Evolutionary conservation across 225 moss, liverwort and hornwort genomes (phyloP).

Genomic region (Polytrichum commune): DNA sequence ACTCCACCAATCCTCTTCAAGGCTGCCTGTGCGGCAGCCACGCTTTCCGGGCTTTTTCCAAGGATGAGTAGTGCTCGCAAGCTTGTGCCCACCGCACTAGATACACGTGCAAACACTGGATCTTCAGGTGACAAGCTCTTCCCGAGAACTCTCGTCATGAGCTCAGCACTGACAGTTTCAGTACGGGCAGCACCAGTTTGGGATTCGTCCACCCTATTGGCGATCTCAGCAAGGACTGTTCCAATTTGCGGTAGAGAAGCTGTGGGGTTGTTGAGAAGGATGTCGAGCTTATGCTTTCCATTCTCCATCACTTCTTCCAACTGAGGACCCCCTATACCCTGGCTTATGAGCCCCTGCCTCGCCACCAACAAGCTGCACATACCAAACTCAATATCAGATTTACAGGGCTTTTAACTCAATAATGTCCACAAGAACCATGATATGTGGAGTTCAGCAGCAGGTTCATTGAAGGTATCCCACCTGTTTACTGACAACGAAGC

Average conservation of each 20-base stretch:
- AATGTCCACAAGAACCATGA: too few species aligned
- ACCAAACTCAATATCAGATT: too few species aligned
- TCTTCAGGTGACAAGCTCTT: slow-evolving; percentile 83
- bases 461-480: too few species aligned
- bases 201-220: slow-evolving; percentile 36
- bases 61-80: slow-evolving; percentile 72
- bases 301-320: slow-evolving; percentile 69
- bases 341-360: slow-evolving; percentile 83
- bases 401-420: too few species aligned
- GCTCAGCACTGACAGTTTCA: slow-evolving; percentile 52
- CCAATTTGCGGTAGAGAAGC: slow-evolving; percentile 72
- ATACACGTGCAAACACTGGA: slow-evolving; percentile 79
- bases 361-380: slow-evolving; percentile 72
- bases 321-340: slow-evolving; percentile 48
- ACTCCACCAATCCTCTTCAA: slow-evolving; percentile 84
- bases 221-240: slow-evolving; percentile 75
- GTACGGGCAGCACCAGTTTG: slow-evolving; percentile 29
- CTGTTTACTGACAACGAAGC: too few species aligned
- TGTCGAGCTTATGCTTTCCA: slow-evolving; percentile 70
- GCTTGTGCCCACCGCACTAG: slow-evolving; percentile 83
- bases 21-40: slow-evolving; percentile 62
- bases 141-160: slow-evolving; percentile 83
- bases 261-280: slow-evolving; percentile 63
- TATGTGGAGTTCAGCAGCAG: too few species aligned
- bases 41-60: slow-evolving; percentile 69